A percentile compares a stretch with the other conserved stretches of the same genome.
Conservation (phyloP, 192 early-diverging fungal genomes). For the Podochytrium sp. region DNA sequence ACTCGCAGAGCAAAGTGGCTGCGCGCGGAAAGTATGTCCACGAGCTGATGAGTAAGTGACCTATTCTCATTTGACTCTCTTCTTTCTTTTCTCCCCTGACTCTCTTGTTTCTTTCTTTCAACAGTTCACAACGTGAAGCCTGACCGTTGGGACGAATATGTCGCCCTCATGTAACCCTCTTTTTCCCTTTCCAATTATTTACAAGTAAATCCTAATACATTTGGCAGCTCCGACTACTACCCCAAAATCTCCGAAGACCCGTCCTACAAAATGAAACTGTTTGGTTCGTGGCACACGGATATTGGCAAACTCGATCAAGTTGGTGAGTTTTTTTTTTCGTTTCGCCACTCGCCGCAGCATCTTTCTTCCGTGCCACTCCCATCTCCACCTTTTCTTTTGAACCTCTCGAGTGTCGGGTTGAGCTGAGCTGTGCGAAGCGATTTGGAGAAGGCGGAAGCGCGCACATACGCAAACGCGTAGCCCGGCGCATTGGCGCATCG, state of each 20-base stretch:
- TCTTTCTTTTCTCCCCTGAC: neutral
- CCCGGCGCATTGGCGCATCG: no score
- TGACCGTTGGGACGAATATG: conserved; percentile 85
- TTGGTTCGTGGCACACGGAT: conserved; percentile 86
- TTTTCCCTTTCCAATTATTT: neutral
- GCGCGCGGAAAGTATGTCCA: conserved; percentile 75
- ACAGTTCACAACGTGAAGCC: conserved; percentile 83
- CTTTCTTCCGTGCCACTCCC: no score
- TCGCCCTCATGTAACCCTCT: conserved; percentile 58
- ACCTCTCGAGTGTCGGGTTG: neutral
- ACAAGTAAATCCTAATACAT: neutral
- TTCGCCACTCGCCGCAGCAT: no score
- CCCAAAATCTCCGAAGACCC: conserved; percentile 77
- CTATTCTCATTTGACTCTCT: neutral
- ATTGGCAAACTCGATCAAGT: conserved; percentile 88
- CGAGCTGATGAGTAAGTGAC: no score
- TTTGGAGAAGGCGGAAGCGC: no score
- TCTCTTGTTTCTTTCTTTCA: conserved; percentile 10
- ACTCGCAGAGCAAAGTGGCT: neutral
- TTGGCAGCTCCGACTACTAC: conserved; percentile 70
- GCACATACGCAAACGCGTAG: no score
- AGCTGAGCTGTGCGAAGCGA: no score
- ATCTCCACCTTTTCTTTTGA: neutral
- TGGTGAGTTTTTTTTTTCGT: conserved; percentile 58
- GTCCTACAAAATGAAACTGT: conserved; percentile 77